Base-by-base conservation (phyloP, 148 eudicot species). In the Cornus kousa region DNA sequence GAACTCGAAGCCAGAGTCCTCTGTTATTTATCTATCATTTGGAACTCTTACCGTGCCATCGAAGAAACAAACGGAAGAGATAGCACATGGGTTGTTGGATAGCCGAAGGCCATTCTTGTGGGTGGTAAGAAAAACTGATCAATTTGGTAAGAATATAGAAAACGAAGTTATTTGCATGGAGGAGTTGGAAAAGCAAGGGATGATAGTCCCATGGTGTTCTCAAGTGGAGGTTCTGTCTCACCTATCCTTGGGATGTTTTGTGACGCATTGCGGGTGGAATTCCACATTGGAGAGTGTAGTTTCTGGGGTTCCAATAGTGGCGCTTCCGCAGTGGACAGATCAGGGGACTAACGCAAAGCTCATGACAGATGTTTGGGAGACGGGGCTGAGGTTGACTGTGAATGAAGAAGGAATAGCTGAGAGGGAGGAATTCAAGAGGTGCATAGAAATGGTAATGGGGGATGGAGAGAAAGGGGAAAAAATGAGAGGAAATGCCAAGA, bases 1-100 rank as follows among this genome's bases (percentile, higher is more conserved):
- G 17, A 64, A 87, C 82, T 77, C 88, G 0, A 87, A 87, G 40
- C 82, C 84, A 6, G 75, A 83, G 28, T 85, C 92, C 0, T 87
- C 93, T 2, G 95, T 93, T 0, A 82, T 91, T 12, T 93, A 93
- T 20, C 82, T 93, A 11, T 91, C 97, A 0, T 93, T 91, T 71
- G 97, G 97, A 16, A 91, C 92, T 72, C 31, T 88, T 0, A 65
- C 84, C 0, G 86, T 75, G 59, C 68, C 85, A 13, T 43, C 87
- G 1, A 78, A 77, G 73, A 33, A 74, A 28, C 91, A 93, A 39
- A 84, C 80, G 79, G 83, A 82, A 46, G 90, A 89, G 86, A 67
- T 93, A 11, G 91, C 87, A 0, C 53, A 60, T 20, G 96, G 89
- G 28, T 66, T 94, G 10, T 31, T 92, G 8, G 78, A 71, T 16